Evolutionary conservation across 176 grass and related monocot genomes (phyloP).

Genomic region (Stipa capillata): DNA sequence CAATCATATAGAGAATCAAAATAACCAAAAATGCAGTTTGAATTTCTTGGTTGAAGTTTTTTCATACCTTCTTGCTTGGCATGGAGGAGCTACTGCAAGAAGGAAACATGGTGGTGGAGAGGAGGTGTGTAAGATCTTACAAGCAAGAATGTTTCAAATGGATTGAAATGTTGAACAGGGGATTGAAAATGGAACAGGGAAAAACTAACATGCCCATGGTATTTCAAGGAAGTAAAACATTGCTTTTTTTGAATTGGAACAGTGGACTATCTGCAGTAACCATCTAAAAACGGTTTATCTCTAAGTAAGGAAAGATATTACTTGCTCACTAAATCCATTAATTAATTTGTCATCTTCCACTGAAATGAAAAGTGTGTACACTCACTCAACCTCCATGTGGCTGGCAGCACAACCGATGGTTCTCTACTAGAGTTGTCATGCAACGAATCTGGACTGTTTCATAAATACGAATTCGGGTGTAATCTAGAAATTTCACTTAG

Average conservation of each 20-base stretch:
- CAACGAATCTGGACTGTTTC: no score
- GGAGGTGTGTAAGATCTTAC: neutral
- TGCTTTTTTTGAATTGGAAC: no score
- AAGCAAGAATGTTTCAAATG: neutral
- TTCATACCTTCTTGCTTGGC: neutral
- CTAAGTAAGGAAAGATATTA: neutral
- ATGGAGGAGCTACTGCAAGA: neutral
- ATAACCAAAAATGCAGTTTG: neutral
- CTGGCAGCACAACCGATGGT: neutral
- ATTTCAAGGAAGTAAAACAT: no score
- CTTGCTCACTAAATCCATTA: neutral
- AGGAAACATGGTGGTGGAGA: neutral
- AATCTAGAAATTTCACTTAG: neutral
- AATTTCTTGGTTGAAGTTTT: neutral
- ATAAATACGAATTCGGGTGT: no score
- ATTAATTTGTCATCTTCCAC: neutral
- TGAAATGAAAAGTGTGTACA: neutral
- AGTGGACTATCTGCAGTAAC: no score
- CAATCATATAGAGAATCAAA: neutral
- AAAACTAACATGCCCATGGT: neutral
- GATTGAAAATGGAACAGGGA: neutral
- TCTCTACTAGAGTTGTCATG: no score
- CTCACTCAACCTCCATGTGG: neutral
- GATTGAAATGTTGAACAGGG: neutral
- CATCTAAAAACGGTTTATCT: neutral